These are phyloP conservation scores for Mimosa bimucronata DNA, from an alignment of 306 rosid genomes.

Conservation along the genomic window DNA sequence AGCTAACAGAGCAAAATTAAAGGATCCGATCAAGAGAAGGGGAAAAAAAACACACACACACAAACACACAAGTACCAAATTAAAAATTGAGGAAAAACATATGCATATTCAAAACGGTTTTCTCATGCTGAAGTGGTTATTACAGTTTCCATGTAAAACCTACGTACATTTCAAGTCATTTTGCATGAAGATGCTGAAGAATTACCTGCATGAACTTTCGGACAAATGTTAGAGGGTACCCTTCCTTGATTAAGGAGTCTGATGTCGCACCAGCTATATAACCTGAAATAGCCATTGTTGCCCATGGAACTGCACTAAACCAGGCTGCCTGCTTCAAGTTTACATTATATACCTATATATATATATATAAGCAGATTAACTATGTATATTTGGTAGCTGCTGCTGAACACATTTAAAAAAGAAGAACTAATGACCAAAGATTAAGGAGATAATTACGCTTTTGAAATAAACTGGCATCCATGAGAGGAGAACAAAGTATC, in stretches of 20 bases:
- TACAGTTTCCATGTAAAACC: background rate
- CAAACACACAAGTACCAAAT: too few species aligned
- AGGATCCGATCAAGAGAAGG: too few species aligned
- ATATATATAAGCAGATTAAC: constrained; percentile 1
- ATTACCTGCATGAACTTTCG: constrained; percentile 92
- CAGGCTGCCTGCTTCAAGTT: constrained; percentile 94
- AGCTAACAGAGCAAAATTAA: too few species aligned
- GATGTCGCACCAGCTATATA: constrained; percentile 79
- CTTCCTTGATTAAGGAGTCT: constrained; percentile 68
- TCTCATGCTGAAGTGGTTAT: background rate
- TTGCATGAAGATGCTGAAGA: constrained; percentile 10
- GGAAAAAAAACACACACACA: too few species aligned
- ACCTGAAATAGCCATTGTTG: constrained; percentile 88
- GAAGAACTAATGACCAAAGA: constrained; percentile 10
- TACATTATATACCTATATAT: constrained; percentile 74
- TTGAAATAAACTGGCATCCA: constrained; percentile 99
- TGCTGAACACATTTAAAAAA: background rate
- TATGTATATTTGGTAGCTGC: background rate
- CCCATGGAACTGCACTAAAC: constrained; percentile 99
- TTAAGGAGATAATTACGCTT: constrained; percentile 59
- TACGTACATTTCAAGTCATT: background rate
- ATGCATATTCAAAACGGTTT: too few species aligned
- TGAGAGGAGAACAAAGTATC: constrained; percentile 96
- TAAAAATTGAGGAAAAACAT: too few species aligned
- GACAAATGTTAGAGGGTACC: constrained; percentile 70